Evolutionary conservation across 768 basidiomycete genomes (phyloP), one percentile per base, ranked within the genome.

Genomic region (Cantharellus cinnabarinus): DNA sequence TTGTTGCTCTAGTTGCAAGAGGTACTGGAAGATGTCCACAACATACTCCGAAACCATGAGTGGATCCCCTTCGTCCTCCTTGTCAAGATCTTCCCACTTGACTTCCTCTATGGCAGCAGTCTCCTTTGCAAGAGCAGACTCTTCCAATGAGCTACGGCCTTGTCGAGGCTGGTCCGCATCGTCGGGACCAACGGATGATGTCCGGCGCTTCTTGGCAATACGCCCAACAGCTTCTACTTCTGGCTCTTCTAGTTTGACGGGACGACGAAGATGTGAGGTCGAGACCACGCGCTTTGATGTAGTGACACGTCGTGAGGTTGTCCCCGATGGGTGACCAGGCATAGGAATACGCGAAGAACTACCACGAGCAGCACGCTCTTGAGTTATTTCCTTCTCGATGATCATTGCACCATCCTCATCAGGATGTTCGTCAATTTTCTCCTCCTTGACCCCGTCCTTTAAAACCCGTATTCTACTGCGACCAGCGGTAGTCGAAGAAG

Each of bases 31-130:
- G 62, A 98, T 91, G 60, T 98, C 95, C 35, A 75, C 75, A 56
- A 95, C 93, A 67, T 99, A 99, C 70, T 97, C 89, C 72, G 83
- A 85, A 63, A 95, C 93, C 93, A 97, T 97, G 61, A 89, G 75
- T 10, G 94, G 95, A 67, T 99, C 94, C 56, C 91, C 89, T 58
- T 74, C 79, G 68, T 97, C 93, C 29, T 93, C 90, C 1, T 79
- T 81, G 63, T 97, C 91, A 14, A 98, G 77, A 66, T 98, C 94
- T 39, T 85, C 85, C 93, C 90, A 98, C 66, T 85, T 85, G 2
- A 65, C 68, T 62, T 80, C 78, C 7, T 72, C 54, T 37, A 51
- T 73, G 40, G 79, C 72, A 20, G 74, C 71, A 58, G 72, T 73
- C 2, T 71, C 70, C 58, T 59, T 50, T 7, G 68, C 71, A 40